Evolutionary conservation across 1,284 basidiomycete species (phyloP).

Genomic region (Sporisorium reilianum): DNA sequence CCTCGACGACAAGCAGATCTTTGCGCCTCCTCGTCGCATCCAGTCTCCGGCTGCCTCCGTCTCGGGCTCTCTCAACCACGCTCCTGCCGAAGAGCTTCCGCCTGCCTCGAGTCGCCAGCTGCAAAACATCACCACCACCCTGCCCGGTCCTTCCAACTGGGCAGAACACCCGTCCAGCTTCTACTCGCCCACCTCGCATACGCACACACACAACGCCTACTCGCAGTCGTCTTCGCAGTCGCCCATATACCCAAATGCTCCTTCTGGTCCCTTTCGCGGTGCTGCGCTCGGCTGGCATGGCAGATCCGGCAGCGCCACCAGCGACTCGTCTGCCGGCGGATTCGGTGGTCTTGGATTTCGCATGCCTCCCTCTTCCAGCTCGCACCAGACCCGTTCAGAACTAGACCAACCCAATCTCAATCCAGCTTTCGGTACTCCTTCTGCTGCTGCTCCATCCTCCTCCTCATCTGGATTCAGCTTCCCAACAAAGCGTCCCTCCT

Average conservation of each 20-base stretch:
- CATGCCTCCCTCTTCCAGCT: conserved; percentile 14
- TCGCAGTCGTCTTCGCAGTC: conserved; percentile 29
- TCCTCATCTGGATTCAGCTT: conserved; percentile 38
- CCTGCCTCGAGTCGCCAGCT: conserved; percentile 45
- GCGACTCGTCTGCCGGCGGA: conserved; percentile 51
- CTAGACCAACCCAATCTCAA: conserved; percentile 19
- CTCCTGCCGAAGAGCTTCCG: conserved; percentile 24
- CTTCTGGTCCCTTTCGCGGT: conserved; percentile 46
- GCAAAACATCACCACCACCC: conserved; percentile 37
- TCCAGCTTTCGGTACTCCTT: conserved; percentile 9
- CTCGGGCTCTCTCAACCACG: conserved; percentile 16
- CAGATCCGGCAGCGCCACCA: conserved; percentile 45
- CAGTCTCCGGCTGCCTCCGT: conserved; percentile 35
- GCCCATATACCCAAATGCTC: conserved; percentile 28
- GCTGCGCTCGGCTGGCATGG: conserved; percentile 51
- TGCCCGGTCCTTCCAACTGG: conserved; percentile 14
- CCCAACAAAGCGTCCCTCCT: conserved; percentile 27
- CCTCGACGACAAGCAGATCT: conserved; percentile 61
- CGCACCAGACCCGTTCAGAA: conserved; percentile 4
- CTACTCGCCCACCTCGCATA: conserved; percentile 18
- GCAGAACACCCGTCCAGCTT: conserved; percentile 11
- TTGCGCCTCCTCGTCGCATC: conserved; percentile 35
- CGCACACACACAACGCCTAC: conserved; percentile 3
- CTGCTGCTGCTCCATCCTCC: conserved; percentile 1
- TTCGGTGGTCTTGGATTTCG: conserved; percentile 42